phyloP scores from a whole-genome alignment of 768 basidiomycete genomes.

The Pholiota microspora region DNA sequence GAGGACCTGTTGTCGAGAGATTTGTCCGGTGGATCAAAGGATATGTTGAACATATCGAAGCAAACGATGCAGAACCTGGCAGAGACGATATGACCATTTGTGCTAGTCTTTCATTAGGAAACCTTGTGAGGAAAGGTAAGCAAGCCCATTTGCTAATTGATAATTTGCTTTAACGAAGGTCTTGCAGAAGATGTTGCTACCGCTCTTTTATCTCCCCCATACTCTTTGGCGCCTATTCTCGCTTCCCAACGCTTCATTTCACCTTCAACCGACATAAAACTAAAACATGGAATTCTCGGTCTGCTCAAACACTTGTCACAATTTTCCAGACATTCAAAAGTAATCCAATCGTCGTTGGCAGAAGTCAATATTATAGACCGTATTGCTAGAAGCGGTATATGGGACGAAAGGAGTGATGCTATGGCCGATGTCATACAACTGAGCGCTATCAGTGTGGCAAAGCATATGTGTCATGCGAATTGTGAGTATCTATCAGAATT shows the following conservation, averaged over 20 bases:
- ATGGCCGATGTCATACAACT: slow-evolving; percentile 87
- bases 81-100: slow-evolving; percentile 82
- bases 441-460: slow-evolving; percentile 82
- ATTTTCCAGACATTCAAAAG: slow-evolving; percentile 52
- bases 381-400: slow-evolving; percentile 63
- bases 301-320: slow-evolving; percentile 86
- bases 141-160: background rate
- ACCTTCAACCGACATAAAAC: slow-evolving; percentile 63
- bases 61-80: slow-evolving; percentile 22
- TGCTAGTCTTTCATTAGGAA: slow-evolving; percentile 80
- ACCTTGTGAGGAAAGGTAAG: slow-evolving; percentile 74
- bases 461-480: slow-evolving; percentile 80
- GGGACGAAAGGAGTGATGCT: slow-evolving; percentile 67
- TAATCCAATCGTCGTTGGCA: slow-evolving; percentile 59
- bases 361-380: slow-evolving; percentile 61
- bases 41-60: slow-evolving; percentile 43
- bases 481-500: slow-evolving; percentile 41
- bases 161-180: background rate
- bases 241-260: slow-evolving; percentile 56
- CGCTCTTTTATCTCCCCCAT: slow-evolving; percentile 62
- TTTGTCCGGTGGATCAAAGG: slow-evolving; percentile 76
- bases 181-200: slow-evolving; percentile 54
- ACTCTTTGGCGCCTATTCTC: slow-evolving; percentile 61
- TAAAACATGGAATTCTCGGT: slow-evolving; percentile 88
- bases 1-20: slow-evolving; percentile 68